Evolutionary conservation across 2,329 filamentous ascomycete genomes (phyloP), one percentile per base, ranked within the genome.

Genomic region (Teratosphaeria zuluensis): DNA sequence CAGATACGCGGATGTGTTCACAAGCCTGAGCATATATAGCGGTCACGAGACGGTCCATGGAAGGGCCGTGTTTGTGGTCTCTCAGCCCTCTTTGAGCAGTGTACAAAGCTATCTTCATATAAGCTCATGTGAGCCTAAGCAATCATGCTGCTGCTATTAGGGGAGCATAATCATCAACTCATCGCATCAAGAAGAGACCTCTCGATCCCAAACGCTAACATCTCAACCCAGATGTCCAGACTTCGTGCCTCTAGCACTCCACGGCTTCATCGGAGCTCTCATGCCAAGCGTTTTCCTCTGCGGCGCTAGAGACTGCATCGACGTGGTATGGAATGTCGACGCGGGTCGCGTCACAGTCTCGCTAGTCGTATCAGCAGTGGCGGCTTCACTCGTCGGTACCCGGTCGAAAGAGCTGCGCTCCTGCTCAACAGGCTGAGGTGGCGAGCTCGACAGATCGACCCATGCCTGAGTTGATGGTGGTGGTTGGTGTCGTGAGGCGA

Each of bases 261-360:
- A 82, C 1, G 77, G 77, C 61, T 79, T 75, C 72, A 82, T 75
- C 56, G 74, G 78, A 56, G 77, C 70, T 59, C 77, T 73, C 60
- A 79, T 73, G 1, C 81, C 81, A 57, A 82, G 62, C n/a, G 79
- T 81, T 65, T 71, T 78, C 62, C 74, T 75, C 54, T 68, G 72
- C 35, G 65, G 56, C 38, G 56, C 67, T 56, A 71, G 57, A 53
- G 66, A 56, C 38, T 65, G 68, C 66, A 78, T 71, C 4, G 74
- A 75, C 2, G 77, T 79, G 0, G 68, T 74, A 63, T 79, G 77
- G 24, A 78, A 70, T 0, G 76, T 76, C 4, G 71, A 69, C 1
- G 75, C 76, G 54, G 12, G 54, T 32, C 28, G 55, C 51, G 9
- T 38, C 19, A 14, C 12, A 9, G 6, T 28, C 33, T 24, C 4